Evolutionary conservation across 1,284 basidiomycete genomes (phyloP), one percentile per base, ranked within the genome.

Genomic region (Heterobasidion occidentale): DNA sequence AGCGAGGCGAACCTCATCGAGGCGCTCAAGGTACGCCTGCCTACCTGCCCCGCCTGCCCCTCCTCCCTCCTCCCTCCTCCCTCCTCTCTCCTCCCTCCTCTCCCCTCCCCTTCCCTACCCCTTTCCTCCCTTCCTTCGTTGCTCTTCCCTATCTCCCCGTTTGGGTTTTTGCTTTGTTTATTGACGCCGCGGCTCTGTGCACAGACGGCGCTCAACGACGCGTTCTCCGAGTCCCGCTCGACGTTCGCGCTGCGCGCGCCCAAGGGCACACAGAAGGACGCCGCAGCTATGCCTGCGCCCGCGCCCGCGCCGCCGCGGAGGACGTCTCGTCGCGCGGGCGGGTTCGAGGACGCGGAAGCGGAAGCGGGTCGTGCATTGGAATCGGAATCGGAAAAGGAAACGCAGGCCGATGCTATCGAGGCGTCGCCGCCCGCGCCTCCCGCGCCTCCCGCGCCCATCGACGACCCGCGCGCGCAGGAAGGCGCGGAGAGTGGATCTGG

Each of bases 1-100:
- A 88, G 88, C 67, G 97, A 99, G 68, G 77, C 78, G 5, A 89
- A 89, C 58, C 71, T 99, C 7, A 78, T 98, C 1, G 76, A 85
- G 20, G 82, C 85, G 0, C 75, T 98, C 42, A 92, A 89, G 74
- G 92, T 92, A 58, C 42, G 73, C 63, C 20, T 45, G 2, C 14
- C 7, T 9, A 14, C 20, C 14, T 42, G 36, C 36, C n/a, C n/a
- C n/a, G n/a, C n/a, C n/a, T n/a, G n/a, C n/a, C n/a, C n/a, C n/a
- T n/a, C n/a, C n/a, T n/a, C n/a, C n/a, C n/a, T n/a, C n/a, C n/a
- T n/a, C n/a, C n/a, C n/a, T n/a, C n/a, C n/a, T n/a, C n/a, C n/a
- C n/a, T n/a, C n/a, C n/a, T n/a, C 36, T 27, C 5, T 27, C 27
- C 27, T 27, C 5, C 27, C 27, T 42, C 12, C 2, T 27, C 11